Evolutionary conservation across 139 green algal genomes (phyloP).

Genomic region (Chlamydomonas applanata): DNA sequence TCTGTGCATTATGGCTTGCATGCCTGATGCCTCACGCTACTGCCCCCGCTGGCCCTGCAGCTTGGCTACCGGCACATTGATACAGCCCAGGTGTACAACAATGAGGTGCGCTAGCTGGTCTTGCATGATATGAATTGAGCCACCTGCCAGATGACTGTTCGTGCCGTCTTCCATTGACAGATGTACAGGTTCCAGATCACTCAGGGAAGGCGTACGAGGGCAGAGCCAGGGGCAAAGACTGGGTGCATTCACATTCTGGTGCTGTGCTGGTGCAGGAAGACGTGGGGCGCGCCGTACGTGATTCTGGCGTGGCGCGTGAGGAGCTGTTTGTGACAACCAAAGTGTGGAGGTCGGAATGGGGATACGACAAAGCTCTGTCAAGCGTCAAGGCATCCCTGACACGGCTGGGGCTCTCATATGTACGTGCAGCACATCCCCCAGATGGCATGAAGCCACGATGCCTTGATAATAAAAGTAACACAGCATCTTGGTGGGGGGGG

Average conservation of each 20-base stretch:
- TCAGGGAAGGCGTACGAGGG: too few relatives aligned
- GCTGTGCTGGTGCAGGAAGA: too few relatives aligned
- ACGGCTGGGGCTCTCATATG: conserved; percentile 20
- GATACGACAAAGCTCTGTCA: conserved; percentile 12
- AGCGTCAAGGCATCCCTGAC: conserved; percentile 12
- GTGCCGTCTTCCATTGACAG: too few relatives aligned
- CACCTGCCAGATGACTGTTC: too few relatives aligned
- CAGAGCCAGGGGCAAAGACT: too few relatives aligned
- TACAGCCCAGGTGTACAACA: conserved; percentile 49
- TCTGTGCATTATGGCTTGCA: neutral
- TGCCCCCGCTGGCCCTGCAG: neutral
- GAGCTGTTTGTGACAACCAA: conserved; percentile 58
- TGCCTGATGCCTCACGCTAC: neutral
- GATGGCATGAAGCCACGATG: too few relatives aligned
- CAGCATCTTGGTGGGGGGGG: too few relatives aligned
- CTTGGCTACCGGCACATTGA: conserved; percentile 54
- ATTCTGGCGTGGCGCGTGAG: conserved; percentile 28
- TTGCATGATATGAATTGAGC: too few relatives aligned
- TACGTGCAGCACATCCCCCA: too few relatives aligned
- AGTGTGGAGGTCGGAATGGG: conserved; percentile 6
- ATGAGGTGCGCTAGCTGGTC: conserved; percentile 22
- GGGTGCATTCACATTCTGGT: too few relatives aligned
- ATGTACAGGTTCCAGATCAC: too few relatives aligned
- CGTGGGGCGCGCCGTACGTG: conserved; percentile 28
- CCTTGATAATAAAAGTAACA: too few relatives aligned